Percentiles rank a stretch among this genome's conserved stretches.
Conservation (phyloP, 2,329 filamentous ascomycete species). For the Colletotrichum scovillei region DNA sequence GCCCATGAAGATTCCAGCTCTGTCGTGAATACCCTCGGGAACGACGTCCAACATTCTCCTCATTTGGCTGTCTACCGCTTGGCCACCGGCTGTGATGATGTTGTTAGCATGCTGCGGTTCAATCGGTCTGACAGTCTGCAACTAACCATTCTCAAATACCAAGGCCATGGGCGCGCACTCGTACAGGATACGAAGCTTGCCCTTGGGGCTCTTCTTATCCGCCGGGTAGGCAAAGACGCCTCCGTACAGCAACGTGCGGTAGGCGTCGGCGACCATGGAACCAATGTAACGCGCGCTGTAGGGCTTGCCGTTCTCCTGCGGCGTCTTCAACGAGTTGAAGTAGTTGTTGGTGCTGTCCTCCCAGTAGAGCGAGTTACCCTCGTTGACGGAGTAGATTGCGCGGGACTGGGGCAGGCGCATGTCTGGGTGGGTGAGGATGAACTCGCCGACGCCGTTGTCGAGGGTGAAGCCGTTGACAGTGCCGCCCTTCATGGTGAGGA, state of each 20-base stretch:
- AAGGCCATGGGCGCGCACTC: conserved; percentile 99
- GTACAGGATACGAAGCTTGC: conserved; percentile 96
- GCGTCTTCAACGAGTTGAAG: conserved; percentile 89
- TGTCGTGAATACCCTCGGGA: conserved; percentile 94
- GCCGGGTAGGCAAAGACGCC: conserved; percentile 98
- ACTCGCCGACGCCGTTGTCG: conserved; percentile 96
- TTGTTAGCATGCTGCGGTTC: conserved; percentile 8
- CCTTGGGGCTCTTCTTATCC: conserved; percentile 98
- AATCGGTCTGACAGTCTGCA: not conserved
- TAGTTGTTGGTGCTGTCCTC: conserved; percentile 87
- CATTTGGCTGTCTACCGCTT: conserved; percentile 93
- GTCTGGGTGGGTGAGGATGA: conserved; percentile 96
- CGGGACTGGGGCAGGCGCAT: conserved; percentile 87
- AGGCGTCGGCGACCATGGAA: conserved; percentile 98
- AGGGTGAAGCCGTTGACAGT: conserved; percentile 97
- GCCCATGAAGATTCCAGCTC: conserved; percentile 95
- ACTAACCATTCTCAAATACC: conserved; percentile 96
- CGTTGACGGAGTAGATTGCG: conserved; percentile 97
- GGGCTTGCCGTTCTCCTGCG: conserved; percentile 80
- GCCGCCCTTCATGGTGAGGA: conserved; percentile 95
- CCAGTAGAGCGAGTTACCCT: conserved; percentile 98
- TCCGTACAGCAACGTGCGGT: conserved; percentile 93
- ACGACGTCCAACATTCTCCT: conserved; percentile 88
- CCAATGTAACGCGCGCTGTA: conserved; percentile 97
- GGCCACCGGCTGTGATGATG: conserved; percentile 77